phyloP scores from a whole-genome alignment of 2,329 filamentous ascomycete species.

The Ophiostoma angusticollis region DNA sequence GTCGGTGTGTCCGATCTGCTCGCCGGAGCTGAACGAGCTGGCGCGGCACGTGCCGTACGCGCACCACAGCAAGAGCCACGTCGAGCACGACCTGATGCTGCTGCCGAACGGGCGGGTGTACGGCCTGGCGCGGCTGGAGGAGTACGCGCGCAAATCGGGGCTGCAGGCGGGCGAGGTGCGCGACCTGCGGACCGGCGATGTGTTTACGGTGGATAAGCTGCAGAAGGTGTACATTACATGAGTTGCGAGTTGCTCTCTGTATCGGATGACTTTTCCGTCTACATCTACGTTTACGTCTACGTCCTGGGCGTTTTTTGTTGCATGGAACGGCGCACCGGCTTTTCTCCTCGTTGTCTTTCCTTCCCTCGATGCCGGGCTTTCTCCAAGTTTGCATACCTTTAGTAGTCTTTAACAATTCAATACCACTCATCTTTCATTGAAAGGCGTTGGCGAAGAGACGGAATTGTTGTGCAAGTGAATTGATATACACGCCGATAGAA shows the following conservation, averaged over 20 bases:
- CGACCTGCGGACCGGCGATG: conserved; percentile 64
- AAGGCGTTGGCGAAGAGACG: no score
- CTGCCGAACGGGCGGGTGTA: conserved; percentile 83
- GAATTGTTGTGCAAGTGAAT: no score
- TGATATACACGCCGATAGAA: no score
- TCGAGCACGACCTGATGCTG: conserved; percentile 76
- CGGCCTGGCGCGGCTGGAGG: conserved; percentile 57
- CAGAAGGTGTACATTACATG: conserved; percentile 89
- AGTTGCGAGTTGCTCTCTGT: not conserved
- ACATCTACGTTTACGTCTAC: not conserved
- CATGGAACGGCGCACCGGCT: not conserved
- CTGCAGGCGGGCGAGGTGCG: conserved; percentile 54
- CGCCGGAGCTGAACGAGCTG: conserved; percentile 84
- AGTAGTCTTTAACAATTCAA: no score
- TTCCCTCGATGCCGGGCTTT: no score
- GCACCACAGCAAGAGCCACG: conserved; percentile 85
- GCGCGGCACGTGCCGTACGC: conserved; percentile 85
- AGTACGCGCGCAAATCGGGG: conserved; percentile 69
- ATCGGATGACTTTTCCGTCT: not conserved
- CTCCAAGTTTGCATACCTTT: no score
- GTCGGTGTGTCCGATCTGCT: conserved; percentile 79
- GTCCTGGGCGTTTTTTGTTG: not conserved
- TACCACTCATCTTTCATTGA: no score
- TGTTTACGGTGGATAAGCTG: conserved; percentile 48
- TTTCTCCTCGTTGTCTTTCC: not conserved